These are phyloP conservation scores for Pseudodiploospora longispora DNA, from an alignment of 2,329 filamentous ascomycete species.

Conservation along the genomic window DNA sequence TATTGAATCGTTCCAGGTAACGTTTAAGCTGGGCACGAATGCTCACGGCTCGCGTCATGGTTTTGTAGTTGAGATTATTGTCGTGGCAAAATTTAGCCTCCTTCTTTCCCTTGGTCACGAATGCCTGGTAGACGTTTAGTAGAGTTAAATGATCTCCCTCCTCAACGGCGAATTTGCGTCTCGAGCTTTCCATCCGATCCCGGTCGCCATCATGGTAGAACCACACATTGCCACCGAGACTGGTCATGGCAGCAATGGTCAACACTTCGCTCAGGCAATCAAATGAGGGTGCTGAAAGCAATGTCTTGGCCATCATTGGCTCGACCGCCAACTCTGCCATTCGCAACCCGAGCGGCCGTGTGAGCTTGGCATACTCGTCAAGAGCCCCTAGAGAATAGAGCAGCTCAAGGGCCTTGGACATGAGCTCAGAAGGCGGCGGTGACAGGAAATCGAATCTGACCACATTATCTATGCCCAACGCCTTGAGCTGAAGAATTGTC, in stretches of 20 bases:
- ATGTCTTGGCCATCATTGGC: constrained; percentile 89
- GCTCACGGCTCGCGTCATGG: constrained; percentile 72
- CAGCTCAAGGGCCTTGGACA: constrained; percentile 79
- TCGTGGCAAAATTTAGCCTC: constrained; percentile 81
- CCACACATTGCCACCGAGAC: constrained; percentile 74
- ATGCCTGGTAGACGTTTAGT: constrained; percentile 87
- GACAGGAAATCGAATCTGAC: constrained; percentile 85
- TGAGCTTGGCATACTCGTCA: constrained; percentile 84
- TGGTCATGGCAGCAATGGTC: constrained; percentile 90
- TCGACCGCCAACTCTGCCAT: constrained; percentile 94
- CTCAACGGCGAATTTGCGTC: constrained; percentile 78
- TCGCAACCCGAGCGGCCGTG: constrained; percentile 72
- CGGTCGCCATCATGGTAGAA: constrained; percentile 71
- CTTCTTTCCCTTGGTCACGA: constrained; percentile 74
- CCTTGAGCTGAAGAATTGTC: constrained; percentile 84
- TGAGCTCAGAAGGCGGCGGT: constrained; percentile 73
- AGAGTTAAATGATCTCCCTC: constrained; percentile 92
- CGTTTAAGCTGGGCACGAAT: constrained; percentile 80
- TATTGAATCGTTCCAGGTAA: constrained; percentile 78
- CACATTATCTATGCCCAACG: constrained; percentile 90
- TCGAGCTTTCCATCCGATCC: constrained; percentile 63
- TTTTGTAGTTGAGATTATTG: constrained; percentile 79
- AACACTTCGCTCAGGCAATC: constrained; percentile 78
- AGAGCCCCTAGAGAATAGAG: constrained; percentile 80
- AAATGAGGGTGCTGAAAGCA: constrained; percentile 69